Evolutionary conservation across 2,329 filamentous ascomycete genomes (phyloP), one percentile per base, ranked within the genome.

Genomic region (Trichophyton simii): DNA sequence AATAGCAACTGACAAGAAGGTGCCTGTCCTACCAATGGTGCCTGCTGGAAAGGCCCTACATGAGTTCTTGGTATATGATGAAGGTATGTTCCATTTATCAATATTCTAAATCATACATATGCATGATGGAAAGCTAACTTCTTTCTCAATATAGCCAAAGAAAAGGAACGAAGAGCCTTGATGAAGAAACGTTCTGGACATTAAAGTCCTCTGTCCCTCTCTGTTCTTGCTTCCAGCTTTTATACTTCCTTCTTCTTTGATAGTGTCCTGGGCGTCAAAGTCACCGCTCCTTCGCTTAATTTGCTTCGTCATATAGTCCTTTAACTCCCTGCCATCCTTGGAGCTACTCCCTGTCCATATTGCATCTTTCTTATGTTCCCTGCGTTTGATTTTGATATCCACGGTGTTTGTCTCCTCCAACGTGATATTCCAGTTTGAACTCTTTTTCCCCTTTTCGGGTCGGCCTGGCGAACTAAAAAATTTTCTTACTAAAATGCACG

Each of bases 11-110:
- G 94, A 97, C 75, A 82, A 83, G 72, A 87, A 79, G 71, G 77
- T 78, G 28, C 92, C 92, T 55, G 92, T 99, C n/a, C 78, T 97
- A 70, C 94, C 94, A 42, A 97, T 97, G 94, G 94, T 99, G 55
- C 92, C 92, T 2, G 87, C 84, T 44, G 94, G 94, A 42, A 87
- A 83, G 64, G 92, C 82, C 63, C 80, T 99, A 69, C 90, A 97
- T 72, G 94, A 97, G 76, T 96, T 97, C 77, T 80, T 97, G 72
- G 83, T 91, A 18, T 96, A 89, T 76, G 90, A 95, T 73, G 82
- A 85, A 78, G 83, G 84, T 87, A 80, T 75, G 84, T 7, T 31
- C 5, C 28, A 60, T 6, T 11, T 18, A 54, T 64, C 11, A 52
- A 54, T 48, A 28, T 36, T 38, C 41, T 58, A 28, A 28, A 9